These are phyloP conservation scores for Pilobolus umbonatus DNA, from an alignment of 192 early-diverging fungal genomes.

Conservation along the genomic window DNA sequence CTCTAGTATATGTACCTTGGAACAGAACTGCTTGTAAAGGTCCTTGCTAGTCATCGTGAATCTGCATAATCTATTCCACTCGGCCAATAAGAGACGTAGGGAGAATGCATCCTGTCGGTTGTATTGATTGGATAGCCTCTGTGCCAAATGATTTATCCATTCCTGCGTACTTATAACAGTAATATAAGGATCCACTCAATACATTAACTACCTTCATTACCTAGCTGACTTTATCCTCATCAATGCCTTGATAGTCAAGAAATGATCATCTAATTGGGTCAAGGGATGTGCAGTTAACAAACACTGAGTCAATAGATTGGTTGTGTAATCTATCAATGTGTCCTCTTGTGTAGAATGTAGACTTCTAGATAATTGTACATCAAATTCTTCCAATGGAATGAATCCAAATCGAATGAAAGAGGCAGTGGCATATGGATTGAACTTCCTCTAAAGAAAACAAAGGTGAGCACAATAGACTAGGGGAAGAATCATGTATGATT, in stretches of 20 bases:
- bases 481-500: neutral
- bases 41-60: constrained; percentile 65
- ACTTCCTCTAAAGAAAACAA: constrained; percentile 55
- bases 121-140: too few species aligned
- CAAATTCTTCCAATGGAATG: constrained; percentile 73
- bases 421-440: constrained; percentile 73
- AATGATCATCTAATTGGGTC: constrained; percentile 21
- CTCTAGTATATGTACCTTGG: constrained; percentile 6
- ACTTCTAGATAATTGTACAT: constrained; percentile 78
- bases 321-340: constrained; percentile 66
- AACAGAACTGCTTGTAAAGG: constrained; percentile 53
- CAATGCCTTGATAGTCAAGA: constrained; percentile 34
- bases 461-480: neutral
- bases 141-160: too few species aligned
- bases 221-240: constrained; percentile 51
- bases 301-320: constrained; percentile 63
- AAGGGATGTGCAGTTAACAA: constrained; percentile 47
- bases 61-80: constrained; percentile 72
- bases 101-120: constrained; percentile 9
- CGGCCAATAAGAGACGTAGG: constrained; percentile 55
- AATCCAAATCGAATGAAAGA: constrained; percentile 74
- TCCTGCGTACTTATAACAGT: too few species aligned
- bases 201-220: constrained; percentile 35
- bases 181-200: neutral
- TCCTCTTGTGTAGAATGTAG: constrained; percentile 60